Evolutionary conservation across 163 green algal species (phyloP), one percentile per base, ranked within the genome.

Genomic region (Prototheca cutis): DNA sequence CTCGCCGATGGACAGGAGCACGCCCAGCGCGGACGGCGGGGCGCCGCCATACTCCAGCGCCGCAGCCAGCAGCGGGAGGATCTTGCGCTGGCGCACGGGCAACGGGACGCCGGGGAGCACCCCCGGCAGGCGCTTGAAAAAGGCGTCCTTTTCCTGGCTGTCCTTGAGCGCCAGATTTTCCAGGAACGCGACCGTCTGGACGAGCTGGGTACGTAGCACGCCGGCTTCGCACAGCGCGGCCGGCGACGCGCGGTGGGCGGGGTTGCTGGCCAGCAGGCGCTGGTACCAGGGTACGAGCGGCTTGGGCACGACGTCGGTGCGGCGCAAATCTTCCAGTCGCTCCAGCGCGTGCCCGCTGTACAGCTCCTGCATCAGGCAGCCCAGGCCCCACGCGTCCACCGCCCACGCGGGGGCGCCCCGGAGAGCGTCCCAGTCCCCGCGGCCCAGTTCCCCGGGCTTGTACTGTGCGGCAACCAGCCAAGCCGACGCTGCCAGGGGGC

Each of bases 361-460:
- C 13, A 90, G 69, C 78, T 98, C 93, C 73, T 96, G 88, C 48
- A 97, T 94, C 33, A 97, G 77, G 71, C 90, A 97, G 40, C 93
- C 93, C 52, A 99, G 79, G 2, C 93, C 93, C 93, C 93, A 99
- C 18, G 87, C 80, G 65, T 99, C 93, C 39, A 99, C 86, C 17
- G 87, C 88, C 81, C 86, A 97, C 8, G 86, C 71, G 0, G 93
- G 93, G 2, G 62, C 65, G 32, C 84, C 55, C 28, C 63, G 48
- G 4, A 99, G 65, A 0, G 67, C 64, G 23, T 78, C 63, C 88
- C 89, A 98, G 31, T 96, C 86, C 6, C 34, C 39, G 27, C 48
- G 53, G 30, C 47, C 67, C 15, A 80, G 55, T 79, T 93, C 89
- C 2, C 68, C 82, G 6, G 87, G 67, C 79, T 94, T 93, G 83